Percentiles rank a stretch among this genome's conserved stretches.
phyloP scores from a whole-genome alignment of 202 grass and related monocot species.

The Dendrocalamus latiflorus region DNA sequence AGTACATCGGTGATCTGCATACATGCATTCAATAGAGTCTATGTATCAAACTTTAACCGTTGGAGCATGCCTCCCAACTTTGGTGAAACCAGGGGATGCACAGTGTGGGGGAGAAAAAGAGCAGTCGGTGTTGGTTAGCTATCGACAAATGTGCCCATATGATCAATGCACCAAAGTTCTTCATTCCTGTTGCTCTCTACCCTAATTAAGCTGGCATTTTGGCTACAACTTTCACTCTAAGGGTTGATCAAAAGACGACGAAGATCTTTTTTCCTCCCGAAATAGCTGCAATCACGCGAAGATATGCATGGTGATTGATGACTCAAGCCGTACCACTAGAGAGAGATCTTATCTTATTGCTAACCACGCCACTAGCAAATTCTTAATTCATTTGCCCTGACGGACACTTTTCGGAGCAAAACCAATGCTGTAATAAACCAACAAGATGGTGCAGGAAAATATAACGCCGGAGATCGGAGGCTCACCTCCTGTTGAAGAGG shows the following conservation, averaged over 20 bases:
- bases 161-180: not conserved
- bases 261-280: not conserved
- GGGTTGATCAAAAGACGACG: not conserved
- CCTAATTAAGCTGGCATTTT: not conserved
- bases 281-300: not conserved
- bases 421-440: not conserved
- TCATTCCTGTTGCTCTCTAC: not conserved
- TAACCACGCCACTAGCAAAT: not conserved
- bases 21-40: not conserved
- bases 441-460: not conserved
- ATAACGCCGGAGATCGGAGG: not conserved
- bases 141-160: not conserved
- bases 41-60: not conserved
- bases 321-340: not conserved
- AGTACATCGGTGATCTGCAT: not conserved
- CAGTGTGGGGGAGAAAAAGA: not conserved
- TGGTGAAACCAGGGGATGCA: not conserved
- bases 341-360: not conserved
- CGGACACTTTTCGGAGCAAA: not conserved
- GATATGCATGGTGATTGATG: not conserved
- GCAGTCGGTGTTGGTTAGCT: not conserved
- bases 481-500: constrained; percentile 75
- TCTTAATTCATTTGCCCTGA: not conserved
- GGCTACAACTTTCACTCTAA: not conserved
- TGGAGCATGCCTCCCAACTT: not conserved